phyloP scores from a whole-genome alignment of 129 eudicot species.

The Tagetes erecta region DNA sequence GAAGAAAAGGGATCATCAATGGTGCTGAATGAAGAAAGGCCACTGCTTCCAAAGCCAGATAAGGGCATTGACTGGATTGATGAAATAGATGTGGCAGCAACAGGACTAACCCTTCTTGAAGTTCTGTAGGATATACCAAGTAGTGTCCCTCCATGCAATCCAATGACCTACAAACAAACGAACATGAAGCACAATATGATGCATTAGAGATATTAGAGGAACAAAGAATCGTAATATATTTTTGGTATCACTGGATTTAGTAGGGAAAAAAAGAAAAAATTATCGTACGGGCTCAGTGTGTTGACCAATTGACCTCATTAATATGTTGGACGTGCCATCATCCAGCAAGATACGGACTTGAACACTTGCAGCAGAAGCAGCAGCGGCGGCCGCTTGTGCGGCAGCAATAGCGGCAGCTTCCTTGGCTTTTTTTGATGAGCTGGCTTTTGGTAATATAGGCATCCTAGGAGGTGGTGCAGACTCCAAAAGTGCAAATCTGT shows the following conservation, averaged over 20 bases:
- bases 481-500: conserved; percentile 89
- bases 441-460: conserved; percentile 84
- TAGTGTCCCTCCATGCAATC: conserved; percentile 93
- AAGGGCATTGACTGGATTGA: conserved; percentile 94
- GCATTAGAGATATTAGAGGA: not conserved
- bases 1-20: conserved; percentile 71
- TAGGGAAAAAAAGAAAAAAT: not conserved
- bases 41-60: conserved; percentile 69
- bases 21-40: conserved; percentile 72
- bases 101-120: conserved; percentile 81
- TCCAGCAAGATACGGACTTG: conserved; percentile 97
- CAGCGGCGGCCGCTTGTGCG: conserved; percentile 93
- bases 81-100: conserved; percentile 89
- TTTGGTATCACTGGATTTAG: not conserved
- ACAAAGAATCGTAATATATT: not conserved
- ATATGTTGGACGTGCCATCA: conserved; percentile 94
- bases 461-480: conserved; percentile 78
- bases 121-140: conserved; percentile 92
- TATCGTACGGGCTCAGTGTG: conserved; percentile 75
- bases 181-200: conserved; percentile 1
- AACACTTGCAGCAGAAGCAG: conserved; percentile 87
- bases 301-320: conserved; percentile 90
- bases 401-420: conserved; percentile 98
- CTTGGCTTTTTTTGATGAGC: conserved; percentile 90
- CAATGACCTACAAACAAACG: conserved; percentile 52